Evolutionary conservation across 108 stramenopile species (phyloP).

Genomic region (Cyclotella cryptica): DNA sequence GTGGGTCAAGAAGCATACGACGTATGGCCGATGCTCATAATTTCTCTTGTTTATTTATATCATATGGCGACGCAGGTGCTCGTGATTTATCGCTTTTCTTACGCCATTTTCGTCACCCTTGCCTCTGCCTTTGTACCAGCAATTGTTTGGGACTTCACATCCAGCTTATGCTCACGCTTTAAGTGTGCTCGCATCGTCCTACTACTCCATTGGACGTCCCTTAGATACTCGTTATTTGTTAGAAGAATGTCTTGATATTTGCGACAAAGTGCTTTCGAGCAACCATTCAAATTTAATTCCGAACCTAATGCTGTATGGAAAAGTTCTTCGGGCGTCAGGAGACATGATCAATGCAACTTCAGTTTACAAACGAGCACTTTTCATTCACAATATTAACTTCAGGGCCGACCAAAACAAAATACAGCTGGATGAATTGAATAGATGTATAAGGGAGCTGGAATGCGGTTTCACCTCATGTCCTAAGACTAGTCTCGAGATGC

Average conservation of each 20-base stretch:
- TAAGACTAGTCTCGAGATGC: conserved; percentile 20
- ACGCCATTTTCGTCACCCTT: not conserved
- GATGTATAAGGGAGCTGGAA: conserved; percentile 17
- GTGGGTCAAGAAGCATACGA: too few relatives aligned
- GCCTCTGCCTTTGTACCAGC: not conserved
- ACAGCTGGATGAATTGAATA: conserved; percentile 23
- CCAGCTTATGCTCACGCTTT: conserved; percentile 55
- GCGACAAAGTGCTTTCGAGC: conserved; percentile 33
- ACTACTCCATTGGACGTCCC: conserved; percentile 36
- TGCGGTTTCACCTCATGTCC: not conserved
- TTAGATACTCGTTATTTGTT: conserved; percentile 30
- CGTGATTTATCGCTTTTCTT: not conserved
- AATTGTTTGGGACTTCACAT: conserved; percentile 35
- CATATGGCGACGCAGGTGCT: too few relatives aligned
- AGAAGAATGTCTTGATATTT: conserved; percentile 48
- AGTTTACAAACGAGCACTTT: conserved; percentile 38
- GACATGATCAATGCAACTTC: conserved; percentile 21
- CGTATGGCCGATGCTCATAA: not conserved
- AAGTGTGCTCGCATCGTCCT: conserved; percentile 47
- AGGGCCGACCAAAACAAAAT: conserved; percentile 22
- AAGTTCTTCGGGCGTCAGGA: conserved; percentile 36
- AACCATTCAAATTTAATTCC: conserved; percentile 53
- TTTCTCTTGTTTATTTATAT: not conserved
- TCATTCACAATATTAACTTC: conserved; percentile 48
- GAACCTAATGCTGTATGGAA: conserved; percentile 49